Percentiles rank a stretch among this genome's conserved stretches.
Conservation (phyloP, 495 filamentous ascomycete species). For the Friedmanniomyces endolithicus region DNA sequence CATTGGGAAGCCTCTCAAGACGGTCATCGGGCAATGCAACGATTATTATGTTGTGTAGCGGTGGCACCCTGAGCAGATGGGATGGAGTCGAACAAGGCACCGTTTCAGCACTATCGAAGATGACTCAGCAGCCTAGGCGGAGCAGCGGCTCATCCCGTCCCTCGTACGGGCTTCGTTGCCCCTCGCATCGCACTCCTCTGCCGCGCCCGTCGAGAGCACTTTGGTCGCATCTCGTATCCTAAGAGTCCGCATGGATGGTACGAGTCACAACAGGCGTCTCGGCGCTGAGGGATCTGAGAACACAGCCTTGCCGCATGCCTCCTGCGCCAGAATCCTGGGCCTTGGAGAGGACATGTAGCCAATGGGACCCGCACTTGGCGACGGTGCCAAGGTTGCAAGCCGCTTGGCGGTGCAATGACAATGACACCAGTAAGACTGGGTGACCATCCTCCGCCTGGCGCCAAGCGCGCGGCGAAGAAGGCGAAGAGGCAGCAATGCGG, state of each 20-base stretch:
- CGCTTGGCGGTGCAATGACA: constrained; percentile 2
- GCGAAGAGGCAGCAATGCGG: constrained; percentile 2
- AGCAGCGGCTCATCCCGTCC: no score
- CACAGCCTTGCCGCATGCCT: background rate
- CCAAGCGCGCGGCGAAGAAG: constrained; percentile 15
- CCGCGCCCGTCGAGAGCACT: background rate
- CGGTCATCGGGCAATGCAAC: no score
- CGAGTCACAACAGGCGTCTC: constrained; percentile 1
- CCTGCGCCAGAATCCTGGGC: background rate
- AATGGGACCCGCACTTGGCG: background rate
- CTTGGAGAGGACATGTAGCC: background rate
- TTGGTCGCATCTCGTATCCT: no score
- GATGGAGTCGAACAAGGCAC: no score
- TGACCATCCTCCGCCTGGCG: background rate
- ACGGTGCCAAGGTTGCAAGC: background rate
- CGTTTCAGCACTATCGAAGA: no score
- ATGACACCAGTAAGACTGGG: background rate
- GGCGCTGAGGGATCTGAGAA: background rate
- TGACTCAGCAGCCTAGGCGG: no score
- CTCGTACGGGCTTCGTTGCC: no score
- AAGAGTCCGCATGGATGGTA: no score
- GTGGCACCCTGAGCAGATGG: no score
- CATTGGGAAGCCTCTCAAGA: no score
- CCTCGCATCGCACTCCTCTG: no score
- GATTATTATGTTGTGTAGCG: no score